Evolutionary conservation across 2,329 filamentous ascomycete species (phyloP), one percentile per base, ranked within the genome.

Genomic region (Eutypella sp.): DNA sequence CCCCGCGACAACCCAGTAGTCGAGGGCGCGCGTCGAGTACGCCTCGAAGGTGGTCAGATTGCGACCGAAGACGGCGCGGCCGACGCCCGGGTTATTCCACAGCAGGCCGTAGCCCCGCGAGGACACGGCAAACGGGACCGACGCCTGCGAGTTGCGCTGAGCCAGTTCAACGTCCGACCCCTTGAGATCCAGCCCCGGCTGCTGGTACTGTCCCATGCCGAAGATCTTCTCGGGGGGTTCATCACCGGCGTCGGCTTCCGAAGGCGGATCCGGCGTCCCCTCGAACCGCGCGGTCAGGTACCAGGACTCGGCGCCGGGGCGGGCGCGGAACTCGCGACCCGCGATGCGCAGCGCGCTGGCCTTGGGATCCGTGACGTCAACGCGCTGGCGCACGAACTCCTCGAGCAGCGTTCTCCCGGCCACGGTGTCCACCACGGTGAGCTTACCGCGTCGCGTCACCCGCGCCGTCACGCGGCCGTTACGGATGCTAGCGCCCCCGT

Each of bases 131-230:
- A 85, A 85, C 0, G 82, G 82, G 0, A 85, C 74, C 41, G 74
- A 81, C 4, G 81, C 81, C 59, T 85, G 82, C 1, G 79, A 84
- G 57, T 85, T 85, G 2, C 81, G 73, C 31, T 85, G 82, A 0
- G 82, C 81, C 3, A 85, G 71, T 56, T 85, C 82, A 1, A 85
- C 60, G 46, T 85, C 80, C 0, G 68, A 57, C 0, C 82, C 82
- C 53, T 84, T 85, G 41, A 85, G 67, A 56, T 85, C 72, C n/a
- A 85, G 66, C 42, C 69, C 72, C 0, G 78, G 76, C 52, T 85
- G 81, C 55, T 85, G 82, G 48, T 85, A 85, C 61, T 85, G 82
- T 0, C 82, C 82, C 81, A 85, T 85, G 18, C 82, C 82, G 54
- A 73, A 85, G n/a, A 85, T 76, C 56, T 75, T 78, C 58, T 85